Conservation (phyloP, 805 yeast species). For the Ogataea pignaliae region DNA sequence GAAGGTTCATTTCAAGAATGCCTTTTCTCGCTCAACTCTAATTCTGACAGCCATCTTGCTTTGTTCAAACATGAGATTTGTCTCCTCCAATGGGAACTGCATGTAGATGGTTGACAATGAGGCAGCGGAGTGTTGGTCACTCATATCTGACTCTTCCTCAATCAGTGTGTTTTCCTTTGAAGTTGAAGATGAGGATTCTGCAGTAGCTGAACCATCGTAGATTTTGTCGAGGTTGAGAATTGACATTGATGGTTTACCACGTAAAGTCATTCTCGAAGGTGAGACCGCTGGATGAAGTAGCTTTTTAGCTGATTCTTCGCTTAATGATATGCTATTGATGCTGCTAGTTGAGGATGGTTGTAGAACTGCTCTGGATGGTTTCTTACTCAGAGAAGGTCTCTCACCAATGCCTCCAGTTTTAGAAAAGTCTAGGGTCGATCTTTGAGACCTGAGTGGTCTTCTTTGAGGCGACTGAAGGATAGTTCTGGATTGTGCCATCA, state of each 20-base stretch:
- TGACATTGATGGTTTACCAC: constrained; percentile 22
- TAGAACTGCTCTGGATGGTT: neutral
- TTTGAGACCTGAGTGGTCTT: constrained; percentile 14
- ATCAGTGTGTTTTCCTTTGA: constrained; percentile 14
- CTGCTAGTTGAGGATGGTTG: neutral
- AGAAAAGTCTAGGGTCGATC: constrained; percentile 8
- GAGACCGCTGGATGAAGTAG: neutral
- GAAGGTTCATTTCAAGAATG: constrained; percentile 4
- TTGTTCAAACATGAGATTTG: constrained; percentile 25
- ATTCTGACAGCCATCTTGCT: constrained; percentile 31
- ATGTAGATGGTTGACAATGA: constrained; percentile 9
- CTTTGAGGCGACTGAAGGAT: constrained; percentile 1
- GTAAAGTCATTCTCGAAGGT: constrained; percentile 7
- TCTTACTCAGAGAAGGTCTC: neutral
- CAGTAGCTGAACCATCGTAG: constrained; percentile 7
- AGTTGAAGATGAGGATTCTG: constrained; percentile 11
- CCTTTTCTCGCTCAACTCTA: constrained; percentile 31
- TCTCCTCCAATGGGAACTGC: constrained; percentile 24
- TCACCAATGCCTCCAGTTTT: neutral
- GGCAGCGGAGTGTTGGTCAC: constrained; percentile 6
- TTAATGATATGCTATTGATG: neutral
- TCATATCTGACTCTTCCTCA: constrained; percentile 3
- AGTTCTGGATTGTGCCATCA: constrained; percentile 1
- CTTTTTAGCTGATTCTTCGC: constrained; percentile 1
- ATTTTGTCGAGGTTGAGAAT: constrained; percentile 19